Conservation (phyloP, 1,139 yeast species). For the Geotrichum australiense region DNA sequence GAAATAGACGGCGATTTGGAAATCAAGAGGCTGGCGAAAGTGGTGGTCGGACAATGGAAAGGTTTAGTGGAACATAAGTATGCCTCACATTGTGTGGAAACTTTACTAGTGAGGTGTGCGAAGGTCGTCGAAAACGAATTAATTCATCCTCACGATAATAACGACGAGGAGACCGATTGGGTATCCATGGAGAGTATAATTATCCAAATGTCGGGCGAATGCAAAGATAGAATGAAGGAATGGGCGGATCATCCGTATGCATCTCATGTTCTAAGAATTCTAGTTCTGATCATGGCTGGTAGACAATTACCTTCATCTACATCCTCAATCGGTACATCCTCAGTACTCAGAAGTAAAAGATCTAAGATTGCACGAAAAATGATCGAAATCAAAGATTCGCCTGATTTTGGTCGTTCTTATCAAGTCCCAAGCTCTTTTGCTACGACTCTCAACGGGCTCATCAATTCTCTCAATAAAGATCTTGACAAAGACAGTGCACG, state of each 20-base stretch:
- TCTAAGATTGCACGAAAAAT: conserved; percentile 87
- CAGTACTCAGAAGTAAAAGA: conserved; percentile 75
- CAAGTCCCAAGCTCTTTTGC: conserved; percentile 71
- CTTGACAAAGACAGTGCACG: conserved; percentile 48
- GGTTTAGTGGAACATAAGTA: conserved; percentile 82
- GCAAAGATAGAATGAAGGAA: conserved; percentile 49
- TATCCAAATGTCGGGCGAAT: conserved; percentile 57
- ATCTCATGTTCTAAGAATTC: conserved; percentile 74
- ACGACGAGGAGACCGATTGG: conserved; percentile 6
- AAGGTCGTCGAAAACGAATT: conserved; percentile 69
- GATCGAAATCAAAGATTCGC: conserved; percentile 74
- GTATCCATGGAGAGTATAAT: conserved; percentile 46
- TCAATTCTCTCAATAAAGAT: conserved; percentile 34
- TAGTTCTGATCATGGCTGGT: conserved; percentile 68
- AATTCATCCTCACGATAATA: conserved; percentile 27
- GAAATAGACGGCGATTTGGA: conserved; percentile 60
- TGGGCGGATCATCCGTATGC: conserved; percentile 76
- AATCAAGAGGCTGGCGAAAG: conserved; percentile 49
- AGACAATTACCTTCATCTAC: conserved; percentile 74
- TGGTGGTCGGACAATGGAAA: conserved; percentile 64
- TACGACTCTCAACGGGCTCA: conserved; percentile 31
- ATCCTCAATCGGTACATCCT: conserved; percentile 30
- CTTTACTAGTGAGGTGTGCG: conserved; percentile 70
- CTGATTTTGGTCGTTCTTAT: conserved; percentile 40
- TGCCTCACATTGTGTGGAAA: conserved; percentile 90